Conservation (phyloP, 352 stramenopile species). For the Thalassiosira hispida region DNA sequence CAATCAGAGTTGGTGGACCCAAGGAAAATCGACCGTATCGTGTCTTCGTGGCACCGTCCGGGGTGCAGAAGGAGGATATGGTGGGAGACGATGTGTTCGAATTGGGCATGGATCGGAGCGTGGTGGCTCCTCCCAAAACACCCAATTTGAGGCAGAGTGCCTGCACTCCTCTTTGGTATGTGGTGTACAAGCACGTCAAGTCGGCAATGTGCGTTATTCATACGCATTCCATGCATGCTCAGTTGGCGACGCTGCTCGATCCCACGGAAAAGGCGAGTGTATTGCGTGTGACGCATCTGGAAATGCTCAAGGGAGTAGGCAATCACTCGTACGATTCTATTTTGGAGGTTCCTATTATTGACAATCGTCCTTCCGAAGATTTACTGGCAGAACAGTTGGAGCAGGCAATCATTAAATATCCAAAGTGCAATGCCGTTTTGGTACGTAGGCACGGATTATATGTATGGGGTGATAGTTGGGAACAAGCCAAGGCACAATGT, state of each 20-base stretch:
- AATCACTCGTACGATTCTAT: slow-evolving; percentile 91
- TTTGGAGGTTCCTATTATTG: slow-evolving; percentile 95
- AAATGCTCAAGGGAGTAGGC: slow-evolving; percentile 97
- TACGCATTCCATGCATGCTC: slow-evolving; percentile 75
- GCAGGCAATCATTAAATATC: slow-evolving; percentile 88
- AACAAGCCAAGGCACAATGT: slow-evolving; percentile 94
- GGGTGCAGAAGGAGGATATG: slow-evolving; percentile 96
- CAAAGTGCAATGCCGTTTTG: slow-evolving; percentile 90
- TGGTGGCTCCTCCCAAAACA: slow-evolving; percentile 81
- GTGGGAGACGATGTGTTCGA: slow-evolving; percentile 94
- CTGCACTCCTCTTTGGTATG: slow-evolving; percentile 93
- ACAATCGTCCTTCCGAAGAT: slow-evolving; percentile 94
- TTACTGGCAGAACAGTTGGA: slow-evolving; percentile 90
- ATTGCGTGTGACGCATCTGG: slow-evolving; percentile 93
- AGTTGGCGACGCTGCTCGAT: slow-evolving; percentile 90
- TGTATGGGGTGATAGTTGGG: slow-evolving; percentile 95
- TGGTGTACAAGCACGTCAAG: slow-evolving; percentile 89
- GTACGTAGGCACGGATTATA: slow-evolving; percentile 95
- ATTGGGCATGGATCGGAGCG: slow-evolving; percentile 88
- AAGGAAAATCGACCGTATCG: slow-evolving; percentile 85
- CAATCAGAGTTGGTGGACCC: slow-evolving; percentile 85
- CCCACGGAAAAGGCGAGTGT: slow-evolving; percentile 80
- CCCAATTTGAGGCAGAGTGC: slow-evolving; percentile 89
- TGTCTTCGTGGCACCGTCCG: slow-evolving; percentile 94
- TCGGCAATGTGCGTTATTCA: slow-evolving; percentile 73